Base-by-base conservation (phyloP, 495 filamentous ascomycete genomes). In the Glutinoglossum americanum region DNA sequence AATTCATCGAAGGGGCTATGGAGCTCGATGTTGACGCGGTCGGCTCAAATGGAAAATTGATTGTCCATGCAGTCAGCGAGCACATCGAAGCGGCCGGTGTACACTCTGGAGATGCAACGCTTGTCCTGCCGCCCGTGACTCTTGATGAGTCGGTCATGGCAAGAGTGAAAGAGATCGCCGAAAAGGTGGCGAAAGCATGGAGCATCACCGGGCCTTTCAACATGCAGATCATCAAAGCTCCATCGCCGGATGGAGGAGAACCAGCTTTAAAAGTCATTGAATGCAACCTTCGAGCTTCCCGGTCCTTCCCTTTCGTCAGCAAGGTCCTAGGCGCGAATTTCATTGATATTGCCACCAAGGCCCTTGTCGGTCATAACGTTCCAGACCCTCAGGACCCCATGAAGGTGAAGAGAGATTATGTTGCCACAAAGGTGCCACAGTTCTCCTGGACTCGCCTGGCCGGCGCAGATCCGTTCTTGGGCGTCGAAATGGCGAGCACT, bases 391-490 rank as follows among this genome's bases (percentile, higher is more conserved):
- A 79, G 19, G 92, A 98, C 66, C 78, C 92, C 56, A 98, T 97
- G 92, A 72, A 77, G 17, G 69, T 79, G 63, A 84, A 90, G 76
- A 82, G 89, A 61, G 78, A 94, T 68, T 98, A 95, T 70, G 72
- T 92, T 39, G 92, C 92, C 25, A 94, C 88, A 67, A 98, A 98
- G 75, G 93, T 97, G 32, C 86, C 92, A 28, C 92, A 98, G 70
- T 98, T 98, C 77, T 89, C 85, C 15, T 98, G 92, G 92, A 97
- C 92, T 56, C 84, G 92, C 73, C 80, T 98, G n/a, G 90, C 92
- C 41, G 92, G 92, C 60, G 92, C 92, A 37, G 92, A 98, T 67
- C 92, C 92, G 25, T 98, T 93, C 80, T 79, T 98, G 44, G 90
- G 92, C 51, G 92, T 98, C 47, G 92, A 98, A 72, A 98, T 98